A percentile compares a stretch with the other conserved stretches of the same genome.
phyloP scores from a whole-genome alignment of 164 flowering plant species.

The Magnolia officinalis region DNA sequence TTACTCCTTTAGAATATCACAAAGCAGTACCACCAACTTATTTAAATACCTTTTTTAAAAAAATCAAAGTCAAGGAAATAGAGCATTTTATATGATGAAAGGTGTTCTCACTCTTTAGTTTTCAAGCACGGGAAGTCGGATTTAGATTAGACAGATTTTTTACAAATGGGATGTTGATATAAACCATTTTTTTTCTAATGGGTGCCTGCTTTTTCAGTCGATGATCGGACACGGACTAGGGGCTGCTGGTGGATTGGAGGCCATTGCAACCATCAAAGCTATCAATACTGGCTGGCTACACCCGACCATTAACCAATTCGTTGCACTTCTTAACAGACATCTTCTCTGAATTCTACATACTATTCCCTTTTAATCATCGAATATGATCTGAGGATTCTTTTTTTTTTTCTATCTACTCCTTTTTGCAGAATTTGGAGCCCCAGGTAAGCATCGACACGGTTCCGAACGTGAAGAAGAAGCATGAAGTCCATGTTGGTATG shows the following conservation, averaged over 20 bases:
- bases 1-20: background rate
- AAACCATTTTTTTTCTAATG: background rate
- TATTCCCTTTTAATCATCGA: background rate
- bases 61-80: background rate
- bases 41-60: background rate
- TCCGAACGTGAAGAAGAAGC: slow-evolving; percentile 69
- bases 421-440: slow-evolving; percentile 54
- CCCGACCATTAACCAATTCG: slow-evolving; percentile 67
- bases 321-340: slow-evolving; percentile 15
- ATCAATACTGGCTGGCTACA: slow-evolving; percentile 69
- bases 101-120: no score
- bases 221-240: slow-evolving; percentile 76
- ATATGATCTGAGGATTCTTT: background rate
- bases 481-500: slow-evolving; percentile 77
- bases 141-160: background rate
- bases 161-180: background rate
- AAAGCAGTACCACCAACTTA: background rate
- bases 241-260: slow-evolving; percentile 72
- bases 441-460: slow-evolving; percentile 68
- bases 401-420: background rate
- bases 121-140: background rate
- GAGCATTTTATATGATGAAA: no score
- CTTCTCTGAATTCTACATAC: background rate
- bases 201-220: slow-evolving; percentile 31
- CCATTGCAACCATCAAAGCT: slow-evolving; percentile 63